These are phyloP conservation scores for Caryopteris hybrid DNA, from an alignment of 305 asterid genomes.

Conservation along the genomic window DNA sequence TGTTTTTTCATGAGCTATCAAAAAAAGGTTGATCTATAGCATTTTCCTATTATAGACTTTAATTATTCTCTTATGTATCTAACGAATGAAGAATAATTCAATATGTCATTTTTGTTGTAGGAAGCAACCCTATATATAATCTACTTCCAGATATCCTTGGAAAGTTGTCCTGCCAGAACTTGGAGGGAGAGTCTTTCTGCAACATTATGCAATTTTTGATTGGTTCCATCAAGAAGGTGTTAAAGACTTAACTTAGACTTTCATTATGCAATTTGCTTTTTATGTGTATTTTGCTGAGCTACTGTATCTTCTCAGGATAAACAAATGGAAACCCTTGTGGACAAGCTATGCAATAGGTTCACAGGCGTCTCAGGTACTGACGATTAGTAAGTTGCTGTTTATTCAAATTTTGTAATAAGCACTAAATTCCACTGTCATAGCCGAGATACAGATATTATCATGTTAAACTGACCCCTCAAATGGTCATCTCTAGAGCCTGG, in stretches of 20 bases:
- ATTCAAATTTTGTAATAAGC: constrained; percentile 1
- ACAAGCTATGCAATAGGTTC: constrained; percentile 87
- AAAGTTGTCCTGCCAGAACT: constrained; percentile 67
- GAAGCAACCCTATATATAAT: constrained; percentile 91
- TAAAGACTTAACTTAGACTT: constrained; percentile 16
- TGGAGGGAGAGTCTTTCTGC: constrained; percentile 78
- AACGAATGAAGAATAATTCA: constrained; percentile 13
- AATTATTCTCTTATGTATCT: background rate
- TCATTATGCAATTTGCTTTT: background rate
- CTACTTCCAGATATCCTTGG: constrained; percentile 97
- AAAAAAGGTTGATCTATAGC: constrained; percentile 64
- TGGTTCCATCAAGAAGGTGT: constrained; percentile 90
- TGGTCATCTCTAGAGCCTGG: background rate
- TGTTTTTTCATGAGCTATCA: constrained; percentile 88
- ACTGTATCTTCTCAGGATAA: constrained; percentile 58
- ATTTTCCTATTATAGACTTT: background rate
- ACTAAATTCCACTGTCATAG: background rate
- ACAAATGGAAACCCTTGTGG: constrained; percentile 98
- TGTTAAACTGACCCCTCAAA: background rate
- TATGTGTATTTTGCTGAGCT: constrained; percentile 13
- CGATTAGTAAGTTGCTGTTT: background rate
- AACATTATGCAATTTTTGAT: constrained; percentile 92
- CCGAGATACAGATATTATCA: background rate
- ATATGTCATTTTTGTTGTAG: constrained; percentile 39
- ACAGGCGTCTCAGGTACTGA: constrained; percentile 79